Evolutionary conservation across 2,329 filamentous ascomycete genomes (phyloP).

Genomic region (Cladophialophora carrionii): DNA sequence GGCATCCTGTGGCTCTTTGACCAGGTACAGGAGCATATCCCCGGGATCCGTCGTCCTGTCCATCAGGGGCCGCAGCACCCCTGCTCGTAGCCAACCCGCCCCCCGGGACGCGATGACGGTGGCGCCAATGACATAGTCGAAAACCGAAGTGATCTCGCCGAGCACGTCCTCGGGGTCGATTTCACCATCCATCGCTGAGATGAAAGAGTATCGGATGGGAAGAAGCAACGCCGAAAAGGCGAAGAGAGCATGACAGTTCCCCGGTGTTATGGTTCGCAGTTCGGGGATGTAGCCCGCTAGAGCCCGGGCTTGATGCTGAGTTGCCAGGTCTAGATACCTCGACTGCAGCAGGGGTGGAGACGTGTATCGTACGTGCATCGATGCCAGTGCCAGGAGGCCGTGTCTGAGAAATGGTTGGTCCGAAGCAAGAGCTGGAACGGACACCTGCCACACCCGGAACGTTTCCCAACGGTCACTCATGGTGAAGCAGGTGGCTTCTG

Average conservation of each 20-base stretch:
- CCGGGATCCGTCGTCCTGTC: slow-evolving; percentile 3
- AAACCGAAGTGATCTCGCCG: slow-evolving; percentile 2
- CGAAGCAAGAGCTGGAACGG: slow-evolving; percentile 45
- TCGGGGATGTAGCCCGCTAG: slow-evolving; percentile 20
- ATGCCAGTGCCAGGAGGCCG: slow-evolving; percentile 46
- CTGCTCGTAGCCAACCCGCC: slow-evolving; percentile 6
- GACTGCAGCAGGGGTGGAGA: not conserved
- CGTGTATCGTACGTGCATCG: slow-evolving; percentile 42
- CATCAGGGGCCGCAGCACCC: slow-evolving; percentile 9
- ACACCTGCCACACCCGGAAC: slow-evolving; percentile 44
- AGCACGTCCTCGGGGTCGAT: slow-evolving; percentile 4
- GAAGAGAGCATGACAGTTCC: slow-evolving; percentile 25
- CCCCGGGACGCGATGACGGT: slow-evolving; percentile 13
- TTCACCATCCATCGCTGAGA: slow-evolving; percentile 2
- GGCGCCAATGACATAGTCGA: slow-evolving; percentile 16
- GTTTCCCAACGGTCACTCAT: slow-evolving; percentile 14
- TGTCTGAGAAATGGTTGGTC: slow-evolving; percentile 47
- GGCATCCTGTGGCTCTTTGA: slow-evolving; percentile 4
- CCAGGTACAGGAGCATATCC: not conserved
- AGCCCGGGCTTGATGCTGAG: slow-evolving; percentile 18
- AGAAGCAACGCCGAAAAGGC: slow-evolving; percentile 23
- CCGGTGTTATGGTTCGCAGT: slow-evolving; percentile 17
- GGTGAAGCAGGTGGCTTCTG: slow-evolving; percentile 43
- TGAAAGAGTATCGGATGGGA: slow-evolving; percentile 14
- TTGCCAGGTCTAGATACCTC: slow-evolving; percentile 32